Evolutionary conservation across 306 rosid genomes (phyloP).

Genomic region (Rosa multiflora): DNA sequence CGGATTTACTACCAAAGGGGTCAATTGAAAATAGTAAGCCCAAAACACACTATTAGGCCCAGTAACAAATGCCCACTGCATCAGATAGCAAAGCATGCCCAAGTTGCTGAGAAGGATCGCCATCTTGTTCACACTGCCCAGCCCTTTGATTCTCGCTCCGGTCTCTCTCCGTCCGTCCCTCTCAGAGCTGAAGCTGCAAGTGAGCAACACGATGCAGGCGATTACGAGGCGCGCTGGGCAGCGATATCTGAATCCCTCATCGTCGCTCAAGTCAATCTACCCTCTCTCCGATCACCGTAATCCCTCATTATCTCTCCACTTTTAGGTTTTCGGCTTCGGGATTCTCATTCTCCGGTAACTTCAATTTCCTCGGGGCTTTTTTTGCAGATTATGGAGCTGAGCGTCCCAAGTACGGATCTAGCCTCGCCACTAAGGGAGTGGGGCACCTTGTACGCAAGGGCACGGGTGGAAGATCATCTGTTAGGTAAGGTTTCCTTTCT

Average conservation of each 20-base stretch:
- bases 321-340: constrained; percentile 11
- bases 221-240: constrained; percentile 68
- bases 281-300: constrained; percentile 67
- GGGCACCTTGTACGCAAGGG: constrained; percentile 97
- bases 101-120: neutral
- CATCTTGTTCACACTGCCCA: neutral
- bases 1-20: neutral
- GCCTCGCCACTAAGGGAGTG: constrained; percentile 69
- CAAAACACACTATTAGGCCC: neutral
- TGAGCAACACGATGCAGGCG: constrained; percentile 72
- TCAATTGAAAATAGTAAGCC: neutral
- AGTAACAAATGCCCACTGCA: too few species aligned
- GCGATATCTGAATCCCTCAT: constrained; percentile 47
- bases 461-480: constrained; percentile 98
- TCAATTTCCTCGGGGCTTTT: neutral
- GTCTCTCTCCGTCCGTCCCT: neutral
- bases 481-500: constrained; percentile 48
- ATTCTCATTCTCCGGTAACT: neutral
- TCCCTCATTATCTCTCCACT: constrained; percentile 5
- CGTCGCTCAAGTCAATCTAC: constrained; percentile 48
- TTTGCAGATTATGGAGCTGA: constrained; percentile 63
- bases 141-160: neutral
- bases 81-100: too few species aligned
- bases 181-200: constrained; percentile 21
- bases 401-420: constrained; percentile 63